Evolutionary conservation across 345 rosid species (phyloP), one percentile per base, ranked within the genome.

Genomic region (Citrus trifoliata): DNA sequence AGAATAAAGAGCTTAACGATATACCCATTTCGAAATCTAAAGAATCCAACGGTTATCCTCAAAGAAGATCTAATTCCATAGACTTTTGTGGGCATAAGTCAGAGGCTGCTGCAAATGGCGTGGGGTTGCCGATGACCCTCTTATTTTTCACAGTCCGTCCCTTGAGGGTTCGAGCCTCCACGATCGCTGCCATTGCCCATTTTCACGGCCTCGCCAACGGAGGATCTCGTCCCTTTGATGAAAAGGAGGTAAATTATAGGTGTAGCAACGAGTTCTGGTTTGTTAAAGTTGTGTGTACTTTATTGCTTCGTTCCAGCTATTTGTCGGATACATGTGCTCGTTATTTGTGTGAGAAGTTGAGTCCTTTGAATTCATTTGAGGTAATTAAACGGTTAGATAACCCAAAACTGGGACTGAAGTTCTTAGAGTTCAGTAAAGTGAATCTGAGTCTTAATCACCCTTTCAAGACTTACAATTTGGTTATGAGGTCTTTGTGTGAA

Each of bases 341-440:
- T 27, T 93, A 87, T 84, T 84, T 95, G 60, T 85, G 88, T 71
- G 87, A 67, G 60, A 85, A 88, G 19, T 64, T 95, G 81, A 90
- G 88, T 1, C 94, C 96, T 1, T 83, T 84, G 19, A 79, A 85
- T 24, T 88, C 91, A 8, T 88, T 88, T 8, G 96, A 92, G 86
- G 96, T 91, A 28, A 87, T 92, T 48, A 87, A 86, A 80, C 77
- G 92, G 80, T 74, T 91, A 38, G 79, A 83, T n/a, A 73, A 88
- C 63, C 93, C 98, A 3, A 77, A 74, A 40, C 18, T 86, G 33
- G 95, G 92, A 10, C 83, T 93, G 53, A 85, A 89, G 76, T 93
- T 95, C 68, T 82, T 93, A 80, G 93, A 92, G 88, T 92, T 88
- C 64, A 89, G 90, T 82, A 84, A 88, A 63, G 79, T 74, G 77